Conservation (phyloP, 164 flowering plant species). For the Aristolochia fimbriata region DNA sequence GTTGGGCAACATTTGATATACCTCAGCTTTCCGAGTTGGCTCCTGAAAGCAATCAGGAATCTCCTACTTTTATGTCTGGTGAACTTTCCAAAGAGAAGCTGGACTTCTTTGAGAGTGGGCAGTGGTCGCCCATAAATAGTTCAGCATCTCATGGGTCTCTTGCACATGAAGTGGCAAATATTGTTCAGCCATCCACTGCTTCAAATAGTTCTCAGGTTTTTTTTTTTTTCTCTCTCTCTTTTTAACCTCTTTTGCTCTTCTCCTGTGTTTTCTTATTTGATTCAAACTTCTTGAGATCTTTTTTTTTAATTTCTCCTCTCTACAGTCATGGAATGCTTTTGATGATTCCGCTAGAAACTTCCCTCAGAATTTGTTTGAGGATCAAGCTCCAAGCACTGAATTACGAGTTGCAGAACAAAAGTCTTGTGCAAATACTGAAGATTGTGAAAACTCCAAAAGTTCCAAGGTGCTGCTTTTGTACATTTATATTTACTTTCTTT, state of each 20-base stretch:
- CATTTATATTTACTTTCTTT: neutral
- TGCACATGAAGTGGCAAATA: conserved; percentile 12
- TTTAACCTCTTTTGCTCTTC: neutral
- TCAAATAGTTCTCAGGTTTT: conserved; percentile 31
- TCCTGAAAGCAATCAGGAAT: conserved; percentile 14
- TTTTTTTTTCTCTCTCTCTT: neutral
- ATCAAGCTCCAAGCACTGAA: conserved; percentile 17
- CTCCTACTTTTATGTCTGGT: conserved; percentile 7
- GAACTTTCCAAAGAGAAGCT: conserved; percentile 18
- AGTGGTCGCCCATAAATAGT: conserved; percentile 29
- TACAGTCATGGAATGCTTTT: conserved; percentile 76
- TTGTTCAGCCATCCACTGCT: conserved; percentile 21
- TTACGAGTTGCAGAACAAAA: conserved; percentile 14
- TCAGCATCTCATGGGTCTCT: conserved; percentile 19
- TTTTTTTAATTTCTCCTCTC: neutral
- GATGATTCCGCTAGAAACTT: conserved; percentile 25
- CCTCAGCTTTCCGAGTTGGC: conserved; percentile 27
- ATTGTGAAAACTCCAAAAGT: conserved; percentile 15
- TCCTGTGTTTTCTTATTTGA: neutral
- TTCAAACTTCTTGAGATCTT: neutral
- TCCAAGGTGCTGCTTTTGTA: conserved; percentile 28
- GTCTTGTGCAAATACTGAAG: conserved; percentile 22
- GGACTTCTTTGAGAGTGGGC: conserved; percentile 20
- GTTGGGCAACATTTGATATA: conserved; percentile 96
- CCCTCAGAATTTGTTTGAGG: conserved; percentile 15